Evolutionary conservation across 805 yeast species (phyloP), one percentile per base, ranked within the genome.

Genomic region (Myxozyma kluyveri): DNA sequence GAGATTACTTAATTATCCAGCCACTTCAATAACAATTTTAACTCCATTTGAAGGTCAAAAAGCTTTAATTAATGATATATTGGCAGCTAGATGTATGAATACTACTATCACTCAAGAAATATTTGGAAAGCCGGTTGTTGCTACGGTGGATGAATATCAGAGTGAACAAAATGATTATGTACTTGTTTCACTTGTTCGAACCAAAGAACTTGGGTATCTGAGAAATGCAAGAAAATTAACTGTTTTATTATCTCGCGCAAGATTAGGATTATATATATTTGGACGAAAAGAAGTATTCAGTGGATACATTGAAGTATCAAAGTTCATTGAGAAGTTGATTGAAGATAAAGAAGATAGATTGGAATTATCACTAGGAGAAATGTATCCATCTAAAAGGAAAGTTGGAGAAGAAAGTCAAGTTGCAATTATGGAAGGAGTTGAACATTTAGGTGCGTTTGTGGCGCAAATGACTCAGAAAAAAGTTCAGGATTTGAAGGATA

Each of bases 1-100:
- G 74, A 59, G 76, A 3, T 52, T 72, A 2, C 47, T 72, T 19
- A 80, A 78, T 0, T 79, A 78, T 52, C 69, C 77, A 0, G 36
- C 60, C 1, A 54, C 62, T 0, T 61, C 61, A 19, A 71, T 82
- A 18, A 66, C 70, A 18, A 71, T 83, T 7, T 56, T 74, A 23
- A 71, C 79, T 0, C 64, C 70, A 3, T 72, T 69, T 31, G 64
- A 65, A 19, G 68, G 71, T 6, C 83, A 79, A 60, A 66, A 62
- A 48, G 61, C 63, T 4, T 63, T 80, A 22, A 60, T 81, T 2
- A 63, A 66, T 26, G 80, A 78, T 50, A 65, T 80, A 2, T 52
- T 73, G 1, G 52, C 51, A 1, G 62, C 62, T n/a, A 57, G 69
- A 18, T 69, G 75, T 60, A 21, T 27, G 31, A 23, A 42, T 22